Base-by-base conservation (phyloP, 2,329 filamentous ascomycete species). In the Verticillium isaacii region DNA sequence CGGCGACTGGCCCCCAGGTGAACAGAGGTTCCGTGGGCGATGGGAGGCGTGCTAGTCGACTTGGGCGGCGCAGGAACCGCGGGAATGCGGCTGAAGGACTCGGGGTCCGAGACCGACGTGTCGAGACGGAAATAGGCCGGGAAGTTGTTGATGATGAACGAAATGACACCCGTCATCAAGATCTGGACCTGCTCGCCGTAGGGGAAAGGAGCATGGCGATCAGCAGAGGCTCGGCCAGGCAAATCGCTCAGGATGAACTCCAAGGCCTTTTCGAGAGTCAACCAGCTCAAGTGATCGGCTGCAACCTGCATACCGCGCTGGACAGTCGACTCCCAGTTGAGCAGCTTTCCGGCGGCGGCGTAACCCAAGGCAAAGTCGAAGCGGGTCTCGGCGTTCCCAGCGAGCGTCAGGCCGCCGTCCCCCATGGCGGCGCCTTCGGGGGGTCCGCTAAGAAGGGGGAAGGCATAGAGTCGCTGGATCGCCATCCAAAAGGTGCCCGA, bases 321-420 rank as follows among this genome's bases (percentile, higher is more conserved):
- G 12, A 83, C 76, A 32, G 90, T 80, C 29, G 80, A 79, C 2
- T 76, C 77, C 69, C 88, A 82, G 50, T 78, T 77, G 17, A 91
- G 76, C 45, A 85, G 75, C 58, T 83, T 78, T 0, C 87, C 89
- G 5, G 86, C 83, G 32, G 87, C 86, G 56, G 87, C 82, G 68
- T 90, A 89, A 29, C 85, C 85, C 23, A 91, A 73, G n/a, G 82
- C 82, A 64, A 85, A 84, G 36, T 80, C 75, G 62, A 86, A 80
- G 23, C 78, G 79, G 8, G 82, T 80, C 25, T 69, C 67, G 55
- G 73, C 65, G 58, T 76, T 72, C 25, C 79, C 74, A 60, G 78
- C 73, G 68, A 78, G 68, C 0, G 71, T 70, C 34, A 77, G 67
- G n/a, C 62, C 60, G 14, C 60, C 63, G 2, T 74, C 70, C 5